Evolutionary conservation across 768 basidiomycete genomes (phyloP).

Genomic region (Termitomyces titanicus): DNA sequence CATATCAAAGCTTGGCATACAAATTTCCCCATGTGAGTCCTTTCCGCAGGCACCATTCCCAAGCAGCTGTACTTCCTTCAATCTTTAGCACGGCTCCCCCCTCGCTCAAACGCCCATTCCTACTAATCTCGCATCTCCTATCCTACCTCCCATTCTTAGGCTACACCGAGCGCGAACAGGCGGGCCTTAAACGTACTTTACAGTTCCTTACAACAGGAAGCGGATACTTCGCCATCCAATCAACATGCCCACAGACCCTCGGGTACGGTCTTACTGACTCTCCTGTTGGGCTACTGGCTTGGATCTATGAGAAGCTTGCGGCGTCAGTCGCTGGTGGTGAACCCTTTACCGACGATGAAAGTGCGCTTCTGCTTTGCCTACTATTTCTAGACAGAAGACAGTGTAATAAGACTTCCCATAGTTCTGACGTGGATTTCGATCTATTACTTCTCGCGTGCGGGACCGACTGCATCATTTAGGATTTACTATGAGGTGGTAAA

Average conservation of each 20-base stretch:
- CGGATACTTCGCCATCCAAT: conserved; percentile 38
- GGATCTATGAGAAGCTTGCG: conserved; percentile 52
- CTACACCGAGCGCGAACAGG: conserved; percentile 29
- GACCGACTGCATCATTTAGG: conserved; percentile 52
- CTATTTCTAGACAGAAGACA: not conserved
- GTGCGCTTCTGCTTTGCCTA: conserved; percentile 20
- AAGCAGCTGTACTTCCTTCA: not conserved
- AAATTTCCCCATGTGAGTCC: conserved; percentile 33
- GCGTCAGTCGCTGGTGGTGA: conserved; percentile 46
- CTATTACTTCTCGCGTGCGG: conserved; percentile 56
- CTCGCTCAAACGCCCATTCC: conserved; percentile 19
- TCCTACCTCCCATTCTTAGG: conserved; percentile 14
- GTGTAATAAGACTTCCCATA: conserved; percentile 18
- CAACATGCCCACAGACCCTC: conserved; percentile 48
- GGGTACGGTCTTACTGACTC: conserved; percentile 56
- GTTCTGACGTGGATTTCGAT: conserved; percentile 61
- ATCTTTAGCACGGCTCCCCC: conserved; percentile 13
- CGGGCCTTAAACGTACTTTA: conserved; percentile 24
- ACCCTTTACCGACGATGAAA: conserved; percentile 46
- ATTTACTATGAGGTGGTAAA: conserved; percentile 50
- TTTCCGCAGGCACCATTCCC: not conserved
- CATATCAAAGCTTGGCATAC: conserved; percentile 51
- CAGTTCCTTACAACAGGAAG: conserved; percentile 25
- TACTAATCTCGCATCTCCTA: conserved; percentile 23
- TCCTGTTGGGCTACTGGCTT: conserved; percentile 49